phyloP scores from a whole-genome alignment of 2,329 filamentous ascomycete genomes.

The Podosphaera xanthii region DNA sequence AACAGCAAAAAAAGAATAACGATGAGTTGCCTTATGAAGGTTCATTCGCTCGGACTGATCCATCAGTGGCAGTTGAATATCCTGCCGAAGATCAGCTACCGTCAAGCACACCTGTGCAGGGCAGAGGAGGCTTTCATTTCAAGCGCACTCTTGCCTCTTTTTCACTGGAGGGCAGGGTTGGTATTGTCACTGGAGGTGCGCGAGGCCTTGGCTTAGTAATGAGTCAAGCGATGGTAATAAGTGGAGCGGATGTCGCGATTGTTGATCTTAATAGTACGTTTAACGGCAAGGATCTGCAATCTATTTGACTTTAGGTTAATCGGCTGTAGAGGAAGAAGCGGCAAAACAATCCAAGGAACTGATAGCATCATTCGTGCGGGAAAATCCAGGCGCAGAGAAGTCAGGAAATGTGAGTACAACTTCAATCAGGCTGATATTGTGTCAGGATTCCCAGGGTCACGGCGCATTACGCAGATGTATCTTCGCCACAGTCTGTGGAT shows the following conservation, averaged over 20 bases:
- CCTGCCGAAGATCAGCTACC: conserved; percentile 54
- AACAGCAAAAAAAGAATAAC: not conserved
- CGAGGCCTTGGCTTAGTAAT: conserved; percentile 78
- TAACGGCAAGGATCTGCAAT: conserved; percentile 56
- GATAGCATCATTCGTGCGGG: conserved; percentile 50
- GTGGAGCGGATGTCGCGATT: conserved; percentile 72
- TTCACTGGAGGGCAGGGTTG: conserved; percentile 64
- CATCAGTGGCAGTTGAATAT: conserved; percentile 56
- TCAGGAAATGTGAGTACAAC: conserved; percentile 16
- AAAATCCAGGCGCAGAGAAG: conserved; percentile 55
- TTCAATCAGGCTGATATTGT: conserved; percentile 2
- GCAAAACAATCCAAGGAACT: conserved; percentile 52
- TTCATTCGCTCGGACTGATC: conserved; percentile 53
- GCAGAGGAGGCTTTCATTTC: conserved; percentile 58
- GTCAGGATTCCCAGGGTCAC: conserved; percentile 56
- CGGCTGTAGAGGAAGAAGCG: conserved; percentile 51
- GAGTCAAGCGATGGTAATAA: conserved; percentile 74
- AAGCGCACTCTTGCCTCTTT: conserved; percentile 71
- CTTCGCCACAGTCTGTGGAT: conserved; percentile 57
- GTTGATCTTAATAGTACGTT: conserved; percentile 72
- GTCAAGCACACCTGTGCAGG: conserved; percentile 44
- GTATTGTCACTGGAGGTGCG: conserved; percentile 74
- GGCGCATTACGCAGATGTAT: conserved; percentile 75
- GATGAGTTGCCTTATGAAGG: conserved; percentile 7
- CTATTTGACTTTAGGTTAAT: conserved; percentile 24